Conservation (phyloP, 1,284 basidiomycete genomes). For the Inonotus hispidus region DNA sequence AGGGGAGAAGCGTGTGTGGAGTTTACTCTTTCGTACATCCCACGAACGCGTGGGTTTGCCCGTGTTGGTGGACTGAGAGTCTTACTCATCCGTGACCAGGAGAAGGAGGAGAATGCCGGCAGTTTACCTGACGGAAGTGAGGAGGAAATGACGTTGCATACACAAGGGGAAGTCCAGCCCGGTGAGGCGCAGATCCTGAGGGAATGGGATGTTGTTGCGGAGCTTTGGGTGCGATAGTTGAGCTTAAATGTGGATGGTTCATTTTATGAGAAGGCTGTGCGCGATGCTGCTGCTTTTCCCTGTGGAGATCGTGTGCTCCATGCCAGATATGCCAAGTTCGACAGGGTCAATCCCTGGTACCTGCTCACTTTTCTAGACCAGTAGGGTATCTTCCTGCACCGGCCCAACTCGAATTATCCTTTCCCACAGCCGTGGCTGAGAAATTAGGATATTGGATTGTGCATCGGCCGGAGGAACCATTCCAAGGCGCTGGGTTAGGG, state of each 20-base stretch:
- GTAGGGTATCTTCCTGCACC: too few relatives aligned
- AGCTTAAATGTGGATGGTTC: background rate
- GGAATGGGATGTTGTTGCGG: constrained; percentile 64
- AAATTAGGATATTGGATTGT: too few relatives aligned
- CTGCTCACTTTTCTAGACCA: too few relatives aligned
- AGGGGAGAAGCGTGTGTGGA: constrained; percentile 13
- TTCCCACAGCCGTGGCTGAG: too few relatives aligned
- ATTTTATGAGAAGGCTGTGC: background rate
- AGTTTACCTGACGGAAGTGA: background rate
- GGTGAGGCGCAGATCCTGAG: constrained; percentile 42
- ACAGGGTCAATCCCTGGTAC: too few relatives aligned
- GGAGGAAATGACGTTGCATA: constrained; percentile 22
- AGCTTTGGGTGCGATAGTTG: constrained; percentile 49
- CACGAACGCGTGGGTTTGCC: constrained; percentile 13
- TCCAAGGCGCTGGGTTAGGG: too few relatives aligned
- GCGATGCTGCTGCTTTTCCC: background rate
- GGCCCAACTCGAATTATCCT: too few relatives aligned
- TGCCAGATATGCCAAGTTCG: too few relatives aligned
- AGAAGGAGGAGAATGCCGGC: constrained; percentile 20
- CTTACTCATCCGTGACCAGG: constrained; percentile 37
- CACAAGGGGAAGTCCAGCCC: constrained; percentile 19
- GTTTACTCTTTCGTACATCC: constrained; percentile 10
- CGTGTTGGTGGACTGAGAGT: constrained; percentile 16
- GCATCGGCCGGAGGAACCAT: too few relatives aligned
- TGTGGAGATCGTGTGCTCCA: background rate